These are phyloP conservation scores for Tolypocladium amazonense DNA, from an alignment of 2,329 filamentous ascomycete genomes.

Conservation along the genomic window DNA sequence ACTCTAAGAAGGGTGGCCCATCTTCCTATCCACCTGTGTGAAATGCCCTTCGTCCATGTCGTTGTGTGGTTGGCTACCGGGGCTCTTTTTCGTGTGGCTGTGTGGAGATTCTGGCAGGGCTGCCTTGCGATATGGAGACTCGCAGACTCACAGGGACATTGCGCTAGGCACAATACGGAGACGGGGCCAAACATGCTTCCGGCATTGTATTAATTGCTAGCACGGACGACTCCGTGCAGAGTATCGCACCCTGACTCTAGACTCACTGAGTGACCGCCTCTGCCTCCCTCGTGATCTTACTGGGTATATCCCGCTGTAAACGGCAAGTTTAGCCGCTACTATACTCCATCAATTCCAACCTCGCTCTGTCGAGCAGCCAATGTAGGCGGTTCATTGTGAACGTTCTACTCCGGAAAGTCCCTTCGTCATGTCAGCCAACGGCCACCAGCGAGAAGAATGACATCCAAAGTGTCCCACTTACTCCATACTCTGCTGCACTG, in stretches of 20 bases:
- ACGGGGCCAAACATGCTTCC: background rate
- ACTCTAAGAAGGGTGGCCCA: background rate
- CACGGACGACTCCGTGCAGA: background rate
- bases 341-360: background rate
- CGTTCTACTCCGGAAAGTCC: slow-evolving; percentile 19
- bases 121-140: background rate
- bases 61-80: background rate
- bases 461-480: slow-evolving; percentile 19
- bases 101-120: background rate
- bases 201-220: background rate
- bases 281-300: background rate
- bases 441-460: background rate
- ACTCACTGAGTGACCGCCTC: background rate
- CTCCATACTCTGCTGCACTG: slow-evolving; percentile 60
- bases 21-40: background rate
- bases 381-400: background rate
- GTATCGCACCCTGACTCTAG: background rate
- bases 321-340: background rate
- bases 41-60: background rate
- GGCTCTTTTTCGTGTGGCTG: background rate
- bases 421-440: slow-evolving; percentile 9
- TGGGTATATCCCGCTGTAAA: background rate
- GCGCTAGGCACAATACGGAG: background rate
- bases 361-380: background rate
- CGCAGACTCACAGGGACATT: background rate